Conservation (phyloP, 345 rosid genomes). For the Pistacia integerrima region DNA sequence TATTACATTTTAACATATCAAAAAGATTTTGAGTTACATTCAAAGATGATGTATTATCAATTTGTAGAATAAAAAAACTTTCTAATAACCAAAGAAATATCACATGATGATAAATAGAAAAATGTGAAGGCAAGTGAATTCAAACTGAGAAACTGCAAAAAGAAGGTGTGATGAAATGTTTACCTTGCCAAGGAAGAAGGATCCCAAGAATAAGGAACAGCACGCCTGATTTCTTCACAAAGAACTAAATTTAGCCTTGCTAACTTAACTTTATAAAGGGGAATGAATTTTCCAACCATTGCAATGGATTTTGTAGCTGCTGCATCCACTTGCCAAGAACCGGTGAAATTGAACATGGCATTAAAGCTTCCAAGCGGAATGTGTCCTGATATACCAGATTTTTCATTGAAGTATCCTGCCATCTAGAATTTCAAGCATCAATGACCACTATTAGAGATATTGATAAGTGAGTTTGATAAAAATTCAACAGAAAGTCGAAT, state of each 20-base stretch:
- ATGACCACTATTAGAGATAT: constrained; percentile 11
- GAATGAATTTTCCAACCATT: constrained; percentile 78
- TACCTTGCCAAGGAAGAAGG: constrained; percentile 96
- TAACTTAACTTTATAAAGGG: constrained; percentile 62
- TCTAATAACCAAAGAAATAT: not conserved
- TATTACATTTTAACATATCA: not conserved
- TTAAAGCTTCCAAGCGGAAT: constrained; percentile 96
- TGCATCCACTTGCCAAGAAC: constrained; percentile 91
- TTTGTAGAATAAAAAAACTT: not conserved
- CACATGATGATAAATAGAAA: not conserved
- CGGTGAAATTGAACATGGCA: constrained; percentile 95
- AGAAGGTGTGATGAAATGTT: constrained; percentile 5
- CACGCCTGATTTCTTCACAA: constrained; percentile 62
- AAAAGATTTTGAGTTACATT: not conserved
- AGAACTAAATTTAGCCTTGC: constrained; percentile 52
- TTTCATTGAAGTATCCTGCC: constrained; percentile 75
- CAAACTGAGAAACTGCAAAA: not conserved
- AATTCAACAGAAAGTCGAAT: constrained; percentile 10
- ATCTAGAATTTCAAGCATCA: constrained; percentile 58
- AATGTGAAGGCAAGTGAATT: not conserved
- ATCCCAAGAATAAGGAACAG: constrained; percentile 97
- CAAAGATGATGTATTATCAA: not conserved
- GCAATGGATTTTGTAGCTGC: constrained; percentile 95
- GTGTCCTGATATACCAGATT: constrained; percentile 68
- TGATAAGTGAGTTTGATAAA: not conserved